Evolutionary conservation across 2,329 filamentous ascomycete genomes (phyloP), one percentile per base, ranked within the genome.

Genomic region (Talaromyces sp.): DNA sequence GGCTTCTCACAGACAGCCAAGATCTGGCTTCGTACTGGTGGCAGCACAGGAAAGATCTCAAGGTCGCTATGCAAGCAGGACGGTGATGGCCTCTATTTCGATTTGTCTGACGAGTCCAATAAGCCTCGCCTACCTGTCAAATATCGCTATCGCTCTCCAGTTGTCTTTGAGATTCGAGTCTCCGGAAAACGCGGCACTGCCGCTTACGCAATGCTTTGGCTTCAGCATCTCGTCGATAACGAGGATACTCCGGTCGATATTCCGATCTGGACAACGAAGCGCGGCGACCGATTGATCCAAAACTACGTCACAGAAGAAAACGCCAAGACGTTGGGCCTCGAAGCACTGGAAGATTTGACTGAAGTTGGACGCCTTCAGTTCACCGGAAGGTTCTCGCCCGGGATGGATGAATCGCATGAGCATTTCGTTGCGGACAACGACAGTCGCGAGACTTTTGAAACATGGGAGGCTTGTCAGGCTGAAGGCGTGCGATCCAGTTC

Each of bases 241-340:
- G 88, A 94, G 64, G 85, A 89, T 56, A 82, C 81, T 1, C 83
- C 88, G 14, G 88, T 97, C 67, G 89, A 94, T 65, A 81, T 97
- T n/a, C 94, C 93, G 0, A 88, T 99, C 60, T 97, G 92, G 89
- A 87, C 83, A 56, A 96, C 92, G 26, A 82, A 89, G 66, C 89
- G 90, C 60, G 81, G 87, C 0, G 79, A 84, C 62, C 86, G 93
- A 4, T 80, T 97, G 11, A 90, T 89, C 0, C 93, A 97, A 70
- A 97, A 96, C 71, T 97, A 93, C 74, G 89, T 97, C 68, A 96
- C 91, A 0, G 86, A 92, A 62, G 81, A 87, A 19, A 96, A 94
- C 69, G 87, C 84, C 71, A 75, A 80, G 10, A 77, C 83, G 1
- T 82, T 80, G 58, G 71, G 75, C 26, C 75, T 91, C 12, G 88